Evolutionary conservation across 495 filamentous ascomycete species (phyloP), one percentile per base, ranked within the genome.

Genomic region (Aspergillus diversus): DNA sequence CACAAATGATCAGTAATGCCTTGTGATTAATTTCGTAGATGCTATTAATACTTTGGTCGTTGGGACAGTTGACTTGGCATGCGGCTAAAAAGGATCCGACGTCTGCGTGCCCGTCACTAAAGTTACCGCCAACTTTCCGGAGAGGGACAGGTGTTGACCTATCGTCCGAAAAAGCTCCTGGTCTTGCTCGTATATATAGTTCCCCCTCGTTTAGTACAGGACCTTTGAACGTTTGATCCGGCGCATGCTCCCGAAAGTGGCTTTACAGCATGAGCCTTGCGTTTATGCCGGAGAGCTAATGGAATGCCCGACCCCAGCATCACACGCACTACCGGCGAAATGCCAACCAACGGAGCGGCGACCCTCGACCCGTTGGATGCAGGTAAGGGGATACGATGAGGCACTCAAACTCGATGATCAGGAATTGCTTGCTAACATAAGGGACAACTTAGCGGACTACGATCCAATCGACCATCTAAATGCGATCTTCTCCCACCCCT

Each of bases 391-490:
- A 56, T 27, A 27, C 2, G 21, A 27, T 27, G 13, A 43, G 16
- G 13, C 47, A 6, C 15, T 49, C 17, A 52, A 31, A 27, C 27
- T 39, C 33, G 21, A 27, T 27, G 21, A 27, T 1, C 21, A 27
- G 21, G 21, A 27, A 27, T 27, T 27, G 48, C 46, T 60, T 46
- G 53, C 69, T 77, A 63, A 78, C 47, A 56, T 42, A 32, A n/a
- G 27, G 48, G 35, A 61, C 37, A 52, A 63, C 50, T 17, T 35
- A 99, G 96, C 89, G 65, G 89, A 97, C 70, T 99, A 97, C 78
- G 90, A 98, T 72, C 93, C 96, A 53, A 88, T 97, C 67, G 86
- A 91, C 54, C 94, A 99, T 75, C 86, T 98, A 55, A 98, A 99
- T 80, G 80, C 89, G 63, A 88, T 98, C 68, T 99, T 99, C 81